Evolutionary conservation across 495 filamentous ascomycete genomes (phyloP).

Genomic region (Letharia lupina): DNA sequence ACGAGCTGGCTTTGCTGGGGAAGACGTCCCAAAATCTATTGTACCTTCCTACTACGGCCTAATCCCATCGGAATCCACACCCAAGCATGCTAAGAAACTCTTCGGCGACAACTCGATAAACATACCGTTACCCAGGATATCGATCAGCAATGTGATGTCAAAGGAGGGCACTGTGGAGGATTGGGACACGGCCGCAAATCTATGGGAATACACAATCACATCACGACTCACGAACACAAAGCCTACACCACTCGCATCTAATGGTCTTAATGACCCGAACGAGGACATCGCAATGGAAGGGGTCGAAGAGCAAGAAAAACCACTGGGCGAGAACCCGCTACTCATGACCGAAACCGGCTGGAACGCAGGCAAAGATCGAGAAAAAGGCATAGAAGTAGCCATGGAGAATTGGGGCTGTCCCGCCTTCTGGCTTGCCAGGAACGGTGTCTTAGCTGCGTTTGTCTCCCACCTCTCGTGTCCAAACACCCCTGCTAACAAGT

Average conservation of each 20-base stretch:
- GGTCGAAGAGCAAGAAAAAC: conserved; percentile 62
- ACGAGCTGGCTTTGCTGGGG: conserved; percentile 92
- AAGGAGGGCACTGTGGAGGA: conserved; percentile 89
- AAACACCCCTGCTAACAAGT: conserved; percentile 1
- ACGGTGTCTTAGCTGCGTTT: conserved; percentile 56
- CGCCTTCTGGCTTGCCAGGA: conserved; percentile 80
- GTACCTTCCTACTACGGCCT: conserved; percentile 79
- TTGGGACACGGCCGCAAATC: conserved; percentile 81
- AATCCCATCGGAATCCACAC: conserved; percentile 45
- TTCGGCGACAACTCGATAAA: conserved; percentile 86
- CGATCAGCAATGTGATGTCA: conserved; percentile 82
- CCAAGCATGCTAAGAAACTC: conserved; percentile 47
- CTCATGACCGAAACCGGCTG: conserved; percentile 91
- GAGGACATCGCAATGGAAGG: conserved; percentile 58
- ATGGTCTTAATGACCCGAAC: conserved; percentile 63
- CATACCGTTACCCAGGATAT: conserved; percentile 62
- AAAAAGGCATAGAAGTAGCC: conserved; percentile 85
- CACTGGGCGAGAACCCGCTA: conserved; percentile 78
- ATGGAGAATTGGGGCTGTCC: conserved; percentile 95
- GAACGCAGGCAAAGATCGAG: conserved; percentile 78
- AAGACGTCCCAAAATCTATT: conserved; percentile 92
- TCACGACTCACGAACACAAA: conserved; percentile 63
- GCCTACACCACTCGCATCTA: conserved; percentile 55
- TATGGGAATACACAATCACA: conserved; percentile 85
- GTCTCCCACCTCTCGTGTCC: conserved; percentile 24